These are phyloP conservation scores for Claviceps fusiformis DNA, from an alignment of 2,329 filamentous ascomycete species.

Conservation along the genomic window DNA sequence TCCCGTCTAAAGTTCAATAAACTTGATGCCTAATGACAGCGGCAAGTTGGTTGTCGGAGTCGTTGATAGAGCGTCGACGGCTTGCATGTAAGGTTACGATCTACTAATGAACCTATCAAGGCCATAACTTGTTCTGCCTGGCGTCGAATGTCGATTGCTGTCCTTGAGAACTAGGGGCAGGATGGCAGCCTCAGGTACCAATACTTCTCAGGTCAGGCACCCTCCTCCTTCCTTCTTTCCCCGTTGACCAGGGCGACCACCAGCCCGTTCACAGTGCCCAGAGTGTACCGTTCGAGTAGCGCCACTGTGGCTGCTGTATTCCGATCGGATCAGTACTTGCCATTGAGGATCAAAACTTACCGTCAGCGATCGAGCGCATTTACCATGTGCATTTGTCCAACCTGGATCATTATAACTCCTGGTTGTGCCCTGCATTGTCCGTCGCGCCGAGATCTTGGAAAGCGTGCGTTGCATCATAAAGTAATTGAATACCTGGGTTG, in stretches of 20 bases:
- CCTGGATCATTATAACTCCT: neutral
- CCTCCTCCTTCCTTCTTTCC: neutral
- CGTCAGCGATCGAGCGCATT: neutral
- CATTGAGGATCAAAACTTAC: neutral
- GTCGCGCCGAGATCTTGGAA: neutral
- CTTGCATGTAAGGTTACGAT: too few species aligned
- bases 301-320: neutral
- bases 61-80: too few species aligned
- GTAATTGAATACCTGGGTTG: neutral
- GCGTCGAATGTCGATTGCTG: neutral
- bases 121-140: too few species aligned
- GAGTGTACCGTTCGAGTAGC: neutral
- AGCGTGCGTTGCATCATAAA: neutral
- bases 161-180: neutral
- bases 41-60: too few species aligned
- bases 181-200: constrained; percentile 3
- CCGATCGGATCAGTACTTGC: neutral
- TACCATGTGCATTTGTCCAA: neutral
- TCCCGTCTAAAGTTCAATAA: too few species aligned
- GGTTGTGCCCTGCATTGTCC: neutral
- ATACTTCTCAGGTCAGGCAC: neutral
- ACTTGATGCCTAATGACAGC: too few species aligned
- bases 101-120: too few species aligned
- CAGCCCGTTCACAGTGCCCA: too few species aligned
- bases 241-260: neutral